Conservation (phyloP, 495 filamentous ascomycete genomes). For the Talaromyces thailandensis region DNA sequence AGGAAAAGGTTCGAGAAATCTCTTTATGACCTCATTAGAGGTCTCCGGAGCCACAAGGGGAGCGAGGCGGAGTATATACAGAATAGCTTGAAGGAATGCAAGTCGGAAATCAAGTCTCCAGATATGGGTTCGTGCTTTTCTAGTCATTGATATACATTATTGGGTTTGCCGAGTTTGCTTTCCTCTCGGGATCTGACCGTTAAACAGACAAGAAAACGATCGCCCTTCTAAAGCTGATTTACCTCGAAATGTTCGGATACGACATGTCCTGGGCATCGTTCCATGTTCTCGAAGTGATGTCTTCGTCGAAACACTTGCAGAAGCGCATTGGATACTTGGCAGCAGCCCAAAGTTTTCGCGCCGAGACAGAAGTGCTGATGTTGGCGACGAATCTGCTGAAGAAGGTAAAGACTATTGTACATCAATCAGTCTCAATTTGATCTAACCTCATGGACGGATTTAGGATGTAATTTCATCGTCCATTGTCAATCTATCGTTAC, state of each 20-base stretch:
- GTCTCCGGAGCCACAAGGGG: constrained; percentile 87
- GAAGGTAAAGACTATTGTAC: constrained; percentile 50
- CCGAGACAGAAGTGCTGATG: constrained; percentile 96
- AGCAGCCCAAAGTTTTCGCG: constrained; percentile 88
- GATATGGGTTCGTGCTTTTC: constrained; percentile 63
- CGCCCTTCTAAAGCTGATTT: constrained; percentile 87
- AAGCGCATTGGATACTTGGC: constrained; percentile 95
- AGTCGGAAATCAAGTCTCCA: constrained; percentile 75
- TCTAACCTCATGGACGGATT: background rate
- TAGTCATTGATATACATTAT: background rate
- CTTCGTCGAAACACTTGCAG: constrained; percentile 83
- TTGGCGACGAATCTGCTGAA: constrained; percentile 93
- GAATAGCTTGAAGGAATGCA: constrained; percentile 86
- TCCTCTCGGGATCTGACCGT: background rate
- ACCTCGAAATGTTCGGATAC: constrained; percentile 97
- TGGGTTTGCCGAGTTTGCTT: background rate
- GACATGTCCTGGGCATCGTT: constrained; percentile 99
- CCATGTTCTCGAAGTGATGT: constrained; percentile 98
- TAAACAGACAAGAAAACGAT: constrained; percentile 84
- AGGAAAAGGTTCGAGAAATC: constrained; percentile 83
- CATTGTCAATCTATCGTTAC: constrained; percentile 69
- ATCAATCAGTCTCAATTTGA: background rate
- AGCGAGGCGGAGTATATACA: constrained; percentile 90
- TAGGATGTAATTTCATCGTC: constrained; percentile 74
- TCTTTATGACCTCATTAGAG: constrained; percentile 95